phyloP scores from a whole-genome alignment of 1,284 basidiomycete genomes.

The Albatrellus sp. region DNA sequence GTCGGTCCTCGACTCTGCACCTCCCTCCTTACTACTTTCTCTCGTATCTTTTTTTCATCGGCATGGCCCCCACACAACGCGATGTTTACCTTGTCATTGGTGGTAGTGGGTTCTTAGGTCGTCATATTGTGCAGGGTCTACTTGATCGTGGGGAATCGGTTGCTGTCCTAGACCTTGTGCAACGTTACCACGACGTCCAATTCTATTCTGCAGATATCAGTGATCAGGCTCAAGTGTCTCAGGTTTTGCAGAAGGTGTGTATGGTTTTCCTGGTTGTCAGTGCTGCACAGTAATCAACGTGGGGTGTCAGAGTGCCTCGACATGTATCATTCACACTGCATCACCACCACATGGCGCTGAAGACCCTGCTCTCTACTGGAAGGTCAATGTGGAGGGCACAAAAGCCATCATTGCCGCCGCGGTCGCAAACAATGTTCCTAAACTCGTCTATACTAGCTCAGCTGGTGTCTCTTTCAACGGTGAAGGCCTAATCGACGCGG shows the following conservation, averaged over 20 bases:
- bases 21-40: neutral
- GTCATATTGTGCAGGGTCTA: conserved; percentile 81
- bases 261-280: conserved; percentile 2
- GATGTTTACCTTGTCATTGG: conserved; percentile 79
- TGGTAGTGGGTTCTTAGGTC: conserved; percentile 85
- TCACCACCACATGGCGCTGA: conserved; percentile 75
- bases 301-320: conserved; percentile 53
- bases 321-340: conserved; percentile 91
- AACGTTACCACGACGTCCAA: conserved; percentile 74
- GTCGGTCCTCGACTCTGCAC: no score
- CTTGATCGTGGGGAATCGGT: conserved; percentile 71
- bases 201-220: conserved; percentile 85
- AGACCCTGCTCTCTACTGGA: conserved; percentile 70
- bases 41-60: neutral
- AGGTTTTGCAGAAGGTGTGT: conserved; percentile 64
- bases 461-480: conserved; percentile 92
- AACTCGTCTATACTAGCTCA: conserved; percentile 92
- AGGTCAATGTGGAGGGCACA: conserved; percentile 93
- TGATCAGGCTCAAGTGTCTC: conserved; percentile 58
- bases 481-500: conserved; percentile 70
- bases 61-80: conserved; percentile 15
- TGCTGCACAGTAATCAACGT: neutral
- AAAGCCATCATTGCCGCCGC: conserved; percentile 77
- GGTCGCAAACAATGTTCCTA: conserved; percentile 57
- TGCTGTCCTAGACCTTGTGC: conserved; percentile 81